These are phyloP conservation scores for Nitzschia sp. DNA, from an alignment of 108 stramenopile species.

Conservation along the genomic window DNA sequence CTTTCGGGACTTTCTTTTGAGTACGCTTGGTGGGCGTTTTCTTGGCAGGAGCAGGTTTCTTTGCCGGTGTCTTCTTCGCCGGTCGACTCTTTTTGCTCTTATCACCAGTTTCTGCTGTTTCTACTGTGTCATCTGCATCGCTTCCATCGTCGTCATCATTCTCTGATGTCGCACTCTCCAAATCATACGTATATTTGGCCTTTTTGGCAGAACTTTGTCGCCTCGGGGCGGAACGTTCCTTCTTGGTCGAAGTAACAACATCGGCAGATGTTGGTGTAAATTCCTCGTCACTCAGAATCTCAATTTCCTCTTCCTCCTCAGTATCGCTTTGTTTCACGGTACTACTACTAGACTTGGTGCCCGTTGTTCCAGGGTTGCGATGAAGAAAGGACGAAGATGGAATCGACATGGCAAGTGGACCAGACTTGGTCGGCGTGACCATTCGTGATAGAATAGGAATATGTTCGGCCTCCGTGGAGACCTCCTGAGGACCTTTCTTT, in stretches of 20 bases:
- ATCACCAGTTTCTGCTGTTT: slow-evolving; percentile 9
- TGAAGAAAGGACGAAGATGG: too few species aligned
- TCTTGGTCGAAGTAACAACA: slow-evolving; percentile 6
- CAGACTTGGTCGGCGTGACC: background rate
- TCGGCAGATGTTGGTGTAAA: background rate
- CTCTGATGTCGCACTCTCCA: background rate
- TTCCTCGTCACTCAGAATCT: background rate
- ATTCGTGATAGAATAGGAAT: background rate
- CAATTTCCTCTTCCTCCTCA: slow-evolving; percentile 5
- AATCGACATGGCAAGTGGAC: too few species aligned
- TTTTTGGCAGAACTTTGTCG: slow-evolving; percentile 41
- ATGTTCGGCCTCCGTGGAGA: background rate
- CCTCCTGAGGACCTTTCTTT: slow-evolving; percentile 11
- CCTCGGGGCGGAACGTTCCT: slow-evolving; percentile 33
- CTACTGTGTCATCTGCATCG: slow-evolving; percentile 13
- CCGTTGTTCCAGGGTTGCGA: too few species aligned
- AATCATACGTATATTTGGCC: slow-evolving; percentile 18
- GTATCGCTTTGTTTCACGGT: background rate
- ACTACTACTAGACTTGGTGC: too few species aligned
- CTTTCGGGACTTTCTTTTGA: too few species aligned
- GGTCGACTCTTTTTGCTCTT: background rate
- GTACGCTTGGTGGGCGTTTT: background rate
- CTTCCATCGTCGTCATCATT: slow-evolving; percentile 14
- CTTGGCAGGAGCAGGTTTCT: slow-evolving; percentile 8
- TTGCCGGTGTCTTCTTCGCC: background rate